Evolutionary conservation across 352 stramenopile species (phyloP), one percentile per base, ranked within the genome.

Genomic region (Phytophthora sp.): DNA sequence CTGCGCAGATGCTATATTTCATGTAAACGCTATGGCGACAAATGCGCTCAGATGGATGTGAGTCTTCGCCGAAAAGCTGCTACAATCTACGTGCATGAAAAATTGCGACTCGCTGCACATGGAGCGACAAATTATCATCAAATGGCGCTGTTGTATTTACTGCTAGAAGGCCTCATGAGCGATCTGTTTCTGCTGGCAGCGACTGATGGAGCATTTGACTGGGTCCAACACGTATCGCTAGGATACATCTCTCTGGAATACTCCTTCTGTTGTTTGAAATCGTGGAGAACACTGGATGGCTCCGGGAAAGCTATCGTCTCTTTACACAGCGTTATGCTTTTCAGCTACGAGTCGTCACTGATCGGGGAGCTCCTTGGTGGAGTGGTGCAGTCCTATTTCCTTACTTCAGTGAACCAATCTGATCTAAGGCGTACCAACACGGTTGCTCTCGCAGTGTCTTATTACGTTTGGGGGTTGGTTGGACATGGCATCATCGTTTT

Each of bases 191-290:
- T 68, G 35, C 43, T 62, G 4, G 44, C 43, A 20, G 51, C 52
- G 1, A 61, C 34, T 3, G 59, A 68, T 26, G 59, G 59, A 1
- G 5, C 32, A 1, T 34, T 62, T 20, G 59, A 34, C 15, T 44
- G 45, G 34, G 6, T 62, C 9, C 59, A 68, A 37, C 62, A 62
- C n/a, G 35, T 45, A 9, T 68, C 59, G n/a, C 43, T 68, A 13
- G 59, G 59, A 24, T 68, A 68, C 28, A 68, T 62, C 21, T 28
- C 62, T 62, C 59, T 18, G 57, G 51, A 17, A 17, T 62, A 15
- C 43, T 62, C 0, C 52, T 58, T 5, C 35, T 68, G 3, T 10
- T 62, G 17, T 68, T 62, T 26, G 59, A 68, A 35, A 68, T 68
- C 31, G 18, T 68, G 24, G 59, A 68, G 43, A 53, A 30, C 7